Evolutionary conservation across 495 filamentous ascomycete genomes (phyloP).

Genomic region (Penicillium ochrochloron): DNA sequence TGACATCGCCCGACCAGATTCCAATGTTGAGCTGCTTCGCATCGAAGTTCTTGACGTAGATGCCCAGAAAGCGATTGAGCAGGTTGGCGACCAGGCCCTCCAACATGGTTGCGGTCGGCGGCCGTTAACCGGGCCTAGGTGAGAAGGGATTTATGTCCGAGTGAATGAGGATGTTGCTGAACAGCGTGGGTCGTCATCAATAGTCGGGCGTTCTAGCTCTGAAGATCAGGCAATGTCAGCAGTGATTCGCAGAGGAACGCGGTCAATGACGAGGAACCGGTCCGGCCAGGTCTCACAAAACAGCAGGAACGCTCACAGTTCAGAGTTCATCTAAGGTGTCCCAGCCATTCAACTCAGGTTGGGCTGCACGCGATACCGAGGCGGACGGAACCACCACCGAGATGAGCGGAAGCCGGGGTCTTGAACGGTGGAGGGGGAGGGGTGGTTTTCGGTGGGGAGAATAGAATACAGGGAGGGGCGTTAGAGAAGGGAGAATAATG

Average conservation of each 20-base stretch:
- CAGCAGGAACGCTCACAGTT: constrained; percentile 29
- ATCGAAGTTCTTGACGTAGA: constrained; percentile 99
- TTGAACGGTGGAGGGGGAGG: not conserved
- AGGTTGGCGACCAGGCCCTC: constrained; percentile 79
- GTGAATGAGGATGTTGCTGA: constrained; percentile 21
- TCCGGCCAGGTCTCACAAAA: constrained; percentile 6
- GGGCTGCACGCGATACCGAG: constrained; percentile 41
- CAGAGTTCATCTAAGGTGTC: constrained; percentile 24
- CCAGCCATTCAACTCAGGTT: constrained; percentile 42
- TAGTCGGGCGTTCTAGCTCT: constrained; percentile 20
- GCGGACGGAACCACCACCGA: constrained; percentile 25
- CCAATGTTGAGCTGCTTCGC: constrained; percentile 94
- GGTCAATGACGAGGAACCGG: constrained; percentile 7
- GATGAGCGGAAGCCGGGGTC: constrained; percentile 13
- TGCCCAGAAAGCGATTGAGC: constrained; percentile 97
- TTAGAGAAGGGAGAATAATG: constrained; percentile 4
- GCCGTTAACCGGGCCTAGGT: constrained; percentile 45
- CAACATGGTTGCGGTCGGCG: constrained; percentile 58
- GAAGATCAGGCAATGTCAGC: constrained; percentile 17
- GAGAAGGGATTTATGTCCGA: constrained; percentile 21
- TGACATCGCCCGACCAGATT: constrained; percentile 98
- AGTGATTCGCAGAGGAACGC: not conserved
- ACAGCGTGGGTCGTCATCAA: constrained; percentile 21
- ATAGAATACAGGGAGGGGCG: not conserved
- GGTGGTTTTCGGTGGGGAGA: constrained; percentile 1